Conservation (phyloP, 345 rosid species). For the Sisymbrium irio region DNA sequence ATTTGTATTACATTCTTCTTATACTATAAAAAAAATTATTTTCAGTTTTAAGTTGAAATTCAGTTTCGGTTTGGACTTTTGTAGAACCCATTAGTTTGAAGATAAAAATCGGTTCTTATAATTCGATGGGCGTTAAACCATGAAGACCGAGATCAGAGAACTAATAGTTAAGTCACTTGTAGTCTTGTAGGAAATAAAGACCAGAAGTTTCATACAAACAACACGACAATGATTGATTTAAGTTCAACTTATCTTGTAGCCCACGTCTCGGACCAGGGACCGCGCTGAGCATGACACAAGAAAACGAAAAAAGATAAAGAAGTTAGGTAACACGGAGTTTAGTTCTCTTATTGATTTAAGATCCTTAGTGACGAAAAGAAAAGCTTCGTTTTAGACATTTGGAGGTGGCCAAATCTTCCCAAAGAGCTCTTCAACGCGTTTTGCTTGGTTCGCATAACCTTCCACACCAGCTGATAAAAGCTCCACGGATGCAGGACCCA, state of each 20-base stretch:
- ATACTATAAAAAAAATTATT: no score
- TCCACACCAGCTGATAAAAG: conserved; percentile 79
- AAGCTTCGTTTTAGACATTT: conserved; percentile 48
- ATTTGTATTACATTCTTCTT: no score
- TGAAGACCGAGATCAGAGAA: neutral
- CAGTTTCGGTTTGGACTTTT: no score
- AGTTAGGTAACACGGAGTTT: conserved; percentile 8
- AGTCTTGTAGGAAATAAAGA: neutral
- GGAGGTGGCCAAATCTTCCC: conserved; percentile 99
- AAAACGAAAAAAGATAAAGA: neutral
- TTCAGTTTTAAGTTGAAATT: no score
- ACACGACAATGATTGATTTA: neutral
- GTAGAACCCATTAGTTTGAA: no score
- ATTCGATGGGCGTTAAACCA: neutral
- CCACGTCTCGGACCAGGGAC: conserved; percentile 17
- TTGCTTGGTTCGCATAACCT: conserved; percentile 68
- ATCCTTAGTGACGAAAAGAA: neutral
- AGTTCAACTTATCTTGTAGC: neutral
- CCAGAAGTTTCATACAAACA: neutral
- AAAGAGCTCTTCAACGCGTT: conserved; percentile 71
- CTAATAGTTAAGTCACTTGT: neutral
- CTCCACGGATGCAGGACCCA: conserved; percentile 93
- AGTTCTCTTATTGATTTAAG: conserved; percentile 37
- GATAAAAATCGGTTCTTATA: neutral
- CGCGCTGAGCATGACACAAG: neutral